A percentile compares a stretch with the other conserved stretches of the same genome.
These are phyloP conservation scores for Epithele typhae DNA, from an alignment of 768 basidiomycete species.

Conservation along the genomic window DNA sequence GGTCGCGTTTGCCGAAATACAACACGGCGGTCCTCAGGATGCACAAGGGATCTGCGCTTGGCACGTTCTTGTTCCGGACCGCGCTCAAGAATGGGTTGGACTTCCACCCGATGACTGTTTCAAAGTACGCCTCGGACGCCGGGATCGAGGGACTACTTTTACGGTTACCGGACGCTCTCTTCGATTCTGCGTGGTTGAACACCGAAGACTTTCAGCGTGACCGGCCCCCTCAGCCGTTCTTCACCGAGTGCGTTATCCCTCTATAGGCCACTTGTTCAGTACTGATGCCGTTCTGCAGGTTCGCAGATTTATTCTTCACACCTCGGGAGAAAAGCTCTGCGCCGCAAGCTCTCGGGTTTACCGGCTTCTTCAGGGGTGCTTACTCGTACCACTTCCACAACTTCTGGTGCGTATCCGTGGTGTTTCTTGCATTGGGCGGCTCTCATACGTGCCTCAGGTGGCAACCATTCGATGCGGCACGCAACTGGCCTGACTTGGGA, in stretches of 20 bases:
- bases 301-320: conserved; percentile 85
- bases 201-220: conserved; percentile 90
- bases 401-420: conserved; percentile 59
- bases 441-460: conserved; percentile 53
- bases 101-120: conserved; percentile 97
- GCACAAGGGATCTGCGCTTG: conserved; percentile 89
- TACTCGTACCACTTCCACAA: conserved; percentile 98
- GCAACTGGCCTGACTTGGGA: conserved; percentile 97
- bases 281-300: conserved; percentile 40
- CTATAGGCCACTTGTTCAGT: too few relatives aligned
- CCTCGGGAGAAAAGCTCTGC: conserved; percentile 70
- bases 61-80: conserved; percentile 90
- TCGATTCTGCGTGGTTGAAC: conserved; percentile 96
- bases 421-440: background rate
- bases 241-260: conserved; percentile 60
- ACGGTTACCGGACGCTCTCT: conserved; percentile 90
- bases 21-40: conserved; percentile 95
- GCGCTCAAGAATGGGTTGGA: conserved; percentile 91
- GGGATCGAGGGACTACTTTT: conserved; percentile 78
- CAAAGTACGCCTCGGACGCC: conserved; percentile 87
- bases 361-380: conserved; percentile 94
- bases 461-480: conserved; percentile 87
- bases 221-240: conserved; percentile 91
- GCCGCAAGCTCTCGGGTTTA: conserved; percentile 84
- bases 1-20: conserved; percentile 89